These are phyloP conservation scores for Sarocladium brachiariae DNA, from an alignment of 2,329 filamentous ascomycete species.

Conservation along the genomic window DNA sequence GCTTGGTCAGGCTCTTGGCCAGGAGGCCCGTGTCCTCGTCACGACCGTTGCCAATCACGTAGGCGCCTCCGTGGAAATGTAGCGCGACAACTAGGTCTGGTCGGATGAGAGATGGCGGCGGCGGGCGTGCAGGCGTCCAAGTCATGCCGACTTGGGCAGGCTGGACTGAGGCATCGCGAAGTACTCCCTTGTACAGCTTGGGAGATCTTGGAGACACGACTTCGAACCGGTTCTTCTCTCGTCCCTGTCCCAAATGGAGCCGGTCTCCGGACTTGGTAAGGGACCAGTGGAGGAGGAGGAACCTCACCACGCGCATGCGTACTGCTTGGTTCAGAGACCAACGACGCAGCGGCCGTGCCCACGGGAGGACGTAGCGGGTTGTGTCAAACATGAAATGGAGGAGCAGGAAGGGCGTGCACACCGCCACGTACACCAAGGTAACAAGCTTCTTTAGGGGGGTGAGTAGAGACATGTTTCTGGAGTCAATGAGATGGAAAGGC, in stretches of 20 bases:
- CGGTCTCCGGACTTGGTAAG: constrained; percentile 9
- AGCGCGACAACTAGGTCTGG: constrained; percentile 16
- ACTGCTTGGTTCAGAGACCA: constrained; percentile 12
- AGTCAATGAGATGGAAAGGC: no score
- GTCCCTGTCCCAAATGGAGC: constrained; percentile 13
- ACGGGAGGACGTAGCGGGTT: constrained; percentile 7
- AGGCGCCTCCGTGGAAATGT: constrained; percentile 27
- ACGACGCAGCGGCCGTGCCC: constrained; percentile 1
- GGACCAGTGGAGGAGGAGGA: constrained; percentile 11
- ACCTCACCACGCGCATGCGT: constrained; percentile 10
- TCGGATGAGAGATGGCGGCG: constrained; percentile 9
- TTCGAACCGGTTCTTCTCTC: constrained; percentile 19
- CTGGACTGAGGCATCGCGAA: constrained; percentile 11
- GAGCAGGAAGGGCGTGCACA: constrained; percentile 6
- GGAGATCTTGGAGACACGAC: constrained; percentile 12
- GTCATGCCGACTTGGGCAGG: constrained; percentile 16
- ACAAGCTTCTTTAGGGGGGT: background rate
- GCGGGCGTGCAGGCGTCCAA: constrained; percentile 18
- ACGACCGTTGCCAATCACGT: constrained; percentile 24
- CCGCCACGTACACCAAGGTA: background rate
- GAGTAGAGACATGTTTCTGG: background rate
- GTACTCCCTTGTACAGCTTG: constrained; percentile 15
- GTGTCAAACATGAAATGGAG: constrained; percentile 2
- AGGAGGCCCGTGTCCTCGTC: constrained; percentile 22
- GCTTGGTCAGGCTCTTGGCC: constrained; percentile 17